Evolutionary conservation across 2,329 filamentous ascomycete genomes (phyloP).

Genomic region (Aureobasidium zeae): DNA sequence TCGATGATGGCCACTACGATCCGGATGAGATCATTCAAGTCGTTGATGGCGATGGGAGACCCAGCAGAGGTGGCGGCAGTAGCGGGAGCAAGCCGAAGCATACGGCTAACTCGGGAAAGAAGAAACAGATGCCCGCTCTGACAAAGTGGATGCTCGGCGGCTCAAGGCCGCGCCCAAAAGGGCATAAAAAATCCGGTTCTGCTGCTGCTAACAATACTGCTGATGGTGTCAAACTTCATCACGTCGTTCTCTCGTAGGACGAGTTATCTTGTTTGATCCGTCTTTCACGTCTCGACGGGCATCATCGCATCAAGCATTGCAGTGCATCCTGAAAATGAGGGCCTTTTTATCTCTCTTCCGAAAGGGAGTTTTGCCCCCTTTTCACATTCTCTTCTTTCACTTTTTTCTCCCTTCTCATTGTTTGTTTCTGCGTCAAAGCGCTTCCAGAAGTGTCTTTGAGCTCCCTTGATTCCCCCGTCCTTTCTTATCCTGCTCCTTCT

Average conservation of each 20-base stretch:
- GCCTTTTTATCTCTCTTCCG: slow-evolving; percentile 8
- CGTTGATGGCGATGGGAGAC: not conserved
- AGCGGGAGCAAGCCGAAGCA: not conserved
- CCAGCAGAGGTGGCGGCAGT: not conserved
- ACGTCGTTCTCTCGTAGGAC: not conserved
- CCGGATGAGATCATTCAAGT: not conserved
- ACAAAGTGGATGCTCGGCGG: slow-evolving; percentile 9
- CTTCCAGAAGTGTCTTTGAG: not conserved
- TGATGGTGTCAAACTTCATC: slow-evolving; percentile 5
- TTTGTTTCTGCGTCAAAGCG: no score
- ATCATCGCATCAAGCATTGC: not conserved
- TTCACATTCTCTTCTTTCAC: not conserved
- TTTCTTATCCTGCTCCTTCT: not conserved
- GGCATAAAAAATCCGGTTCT: slow-evolving; percentile 11
- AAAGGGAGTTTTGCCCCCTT: slow-evolving; percentile 10
- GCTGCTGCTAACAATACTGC: not conserved
- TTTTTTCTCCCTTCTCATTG: not conserved
- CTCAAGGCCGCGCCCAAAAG: slow-evolving; percentile 8
- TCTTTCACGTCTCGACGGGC: not conserved
- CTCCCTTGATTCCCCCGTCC: no score
- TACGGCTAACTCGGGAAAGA: not conserved
- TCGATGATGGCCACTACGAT: not conserved
- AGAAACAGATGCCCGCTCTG: slow-evolving; percentile 1
- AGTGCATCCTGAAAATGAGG: not conserved
- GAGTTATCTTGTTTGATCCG: no score